Evolutionary conservation across 2,329 filamentous ascomycete genomes (phyloP), one percentile per base, ranked within the genome.

Genomic region (Peltaster fructicola): DNA sequence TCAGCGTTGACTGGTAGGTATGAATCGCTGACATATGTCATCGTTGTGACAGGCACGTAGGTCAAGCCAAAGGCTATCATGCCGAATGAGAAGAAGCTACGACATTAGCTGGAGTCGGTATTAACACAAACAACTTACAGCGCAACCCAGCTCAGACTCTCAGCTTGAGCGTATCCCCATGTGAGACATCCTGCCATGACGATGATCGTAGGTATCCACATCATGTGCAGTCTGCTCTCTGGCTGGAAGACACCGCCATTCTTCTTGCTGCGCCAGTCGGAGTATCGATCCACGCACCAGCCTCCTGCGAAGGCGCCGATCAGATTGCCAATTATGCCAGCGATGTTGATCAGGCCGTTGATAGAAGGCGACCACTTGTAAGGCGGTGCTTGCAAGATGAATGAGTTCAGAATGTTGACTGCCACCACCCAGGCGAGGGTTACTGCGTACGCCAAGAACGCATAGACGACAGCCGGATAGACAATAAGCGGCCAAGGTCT

Each of bases 171-270:
- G 25, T 58, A 59, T 2, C 56, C 56, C 25, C 57, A 60, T 9
- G 54, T 29, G 10, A 61, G 26, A 25, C 52, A 56, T 1, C 57
- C 57, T 3, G 50, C 48, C 1, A 49, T 51, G 1, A 54, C 56
- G 28, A 58, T 41, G 1, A 59, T 14, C 1, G 51, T 38, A 1
- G 56, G 54, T 9, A 60, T 42, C 18, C 50, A 34, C 5, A 56
- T 41, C 15, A 58, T 30, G 17, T 51, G 48, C 20, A 61, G 38
- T 7, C 57, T 44, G 8, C 41, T 52, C 37, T 61, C 57, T 2
- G 57, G 58, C 36, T 57, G 48, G 28, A 57, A 59, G 9, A 59
- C 37, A 5, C 57, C 58, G 5, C 40, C 37, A 26, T 57, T 52
- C 22, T 40, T 45, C 25, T 44, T 45, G n/a, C 54, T 47, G 7